A percentile compares a stretch with the other conserved stretches of the same genome.
Evolutionary conservation across 2,329 filamentous ascomycete genomes (phyloP).

Genomic region (Cladosporium sp.): DNA sequence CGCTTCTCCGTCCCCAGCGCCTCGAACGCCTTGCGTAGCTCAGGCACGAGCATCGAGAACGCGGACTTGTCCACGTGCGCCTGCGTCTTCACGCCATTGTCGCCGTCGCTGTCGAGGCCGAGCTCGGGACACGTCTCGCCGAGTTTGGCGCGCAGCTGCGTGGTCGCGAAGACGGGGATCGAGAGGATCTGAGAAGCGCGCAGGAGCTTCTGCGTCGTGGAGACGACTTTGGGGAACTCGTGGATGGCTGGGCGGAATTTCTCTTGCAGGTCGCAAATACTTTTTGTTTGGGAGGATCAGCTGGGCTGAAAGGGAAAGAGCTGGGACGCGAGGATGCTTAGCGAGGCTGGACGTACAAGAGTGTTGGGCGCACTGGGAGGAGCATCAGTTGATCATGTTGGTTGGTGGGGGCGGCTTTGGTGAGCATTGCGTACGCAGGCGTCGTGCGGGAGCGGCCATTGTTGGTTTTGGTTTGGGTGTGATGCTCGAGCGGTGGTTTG

Average conservation of each 20-base stretch:
- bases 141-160: slow-evolving; percentile 76
- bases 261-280: slow-evolving; percentile 93
- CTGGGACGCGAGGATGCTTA: not conserved
- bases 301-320: not conserved
- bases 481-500: not conserved
- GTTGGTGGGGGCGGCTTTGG: slow-evolving; percentile 4
- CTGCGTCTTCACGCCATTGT: slow-evolving; percentile 54
- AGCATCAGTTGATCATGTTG: slow-evolving; percentile 20
- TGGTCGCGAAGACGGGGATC: slow-evolving; percentile 83
- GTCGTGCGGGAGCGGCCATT: slow-evolving; percentile 24
- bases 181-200: slow-evolving; percentile 56
- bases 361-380: slow-evolving; percentile 27
- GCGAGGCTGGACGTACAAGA: slow-evolving; percentile 12
- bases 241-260: slow-evolving; percentile 83
- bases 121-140: slow-evolving; percentile 79
- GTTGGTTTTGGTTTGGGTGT: not conserved
- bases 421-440: slow-evolving; percentile 23
- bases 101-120: slow-evolving; percentile 48
- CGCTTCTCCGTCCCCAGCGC: slow-evolving; percentile 46
- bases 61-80: slow-evolving; percentile 78
- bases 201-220: slow-evolving; percentile 56
- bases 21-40: slow-evolving; percentile 55
- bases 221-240: slow-evolving; percentile 75
- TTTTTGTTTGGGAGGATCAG: slow-evolving; percentile 42
- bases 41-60: slow-evolving; percentile 84